These are phyloP conservation scores for Talaromyces marneffei DNA, from an alignment of 2,329 filamentous ascomycete species.

Conservation along the genomic window DNA sequence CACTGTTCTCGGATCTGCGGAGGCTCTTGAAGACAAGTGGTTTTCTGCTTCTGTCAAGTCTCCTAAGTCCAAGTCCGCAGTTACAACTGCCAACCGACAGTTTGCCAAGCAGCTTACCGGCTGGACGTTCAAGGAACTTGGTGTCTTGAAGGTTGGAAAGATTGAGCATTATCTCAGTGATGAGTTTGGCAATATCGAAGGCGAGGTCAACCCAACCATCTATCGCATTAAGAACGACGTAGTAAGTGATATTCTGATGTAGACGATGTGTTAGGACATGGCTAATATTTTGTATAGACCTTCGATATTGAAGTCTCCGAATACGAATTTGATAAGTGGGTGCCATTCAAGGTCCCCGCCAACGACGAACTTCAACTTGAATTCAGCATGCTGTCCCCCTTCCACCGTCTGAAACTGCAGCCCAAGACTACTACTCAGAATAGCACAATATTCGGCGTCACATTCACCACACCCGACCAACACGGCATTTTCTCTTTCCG, in stretches of 20 bases:
- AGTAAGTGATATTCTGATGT: too few species aligned
- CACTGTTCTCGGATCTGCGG: slow-evolving; percentile 75
- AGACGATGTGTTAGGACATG: too few species aligned
- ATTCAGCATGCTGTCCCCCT: slow-evolving; percentile 97
- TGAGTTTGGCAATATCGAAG: slow-evolving; percentile 47
- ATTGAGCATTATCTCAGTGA: slow-evolving; percentile 66
- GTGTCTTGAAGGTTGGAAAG: slow-evolving; percentile 76
- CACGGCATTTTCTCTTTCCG: slow-evolving; percentile 99
- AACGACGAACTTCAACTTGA: slow-evolving; percentile 82
- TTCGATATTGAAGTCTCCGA: slow-evolving; percentile 88
- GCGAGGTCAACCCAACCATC: slow-evolving; percentile 66
- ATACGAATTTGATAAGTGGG: slow-evolving; percentile 67
- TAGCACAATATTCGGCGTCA: slow-evolving; percentile 65
- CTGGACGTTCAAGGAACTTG: slow-evolving; percentile 95
- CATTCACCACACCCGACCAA: slow-evolving; percentile 85
- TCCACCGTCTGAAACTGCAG: slow-evolving; percentile 75
- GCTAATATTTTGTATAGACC: slow-evolving; percentile 46
- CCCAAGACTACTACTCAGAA: slow-evolving; percentile 55
- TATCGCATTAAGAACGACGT: slow-evolving; percentile 97
- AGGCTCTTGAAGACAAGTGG: slow-evolving; percentile 84
- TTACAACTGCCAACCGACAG: slow-evolving; percentile 69
- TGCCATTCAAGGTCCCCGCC: slow-evolving; percentile 64
- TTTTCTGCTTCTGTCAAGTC: slow-evolving; percentile 71
- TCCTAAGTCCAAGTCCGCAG: slow-evolving; percentile 47
- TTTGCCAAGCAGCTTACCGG: slow-evolving; percentile 80